Evolutionary conservation across 148 eudicot genomes (phyloP), one percentile per base, ranked within the genome.

Genomic region (Cornus florida): DNA sequence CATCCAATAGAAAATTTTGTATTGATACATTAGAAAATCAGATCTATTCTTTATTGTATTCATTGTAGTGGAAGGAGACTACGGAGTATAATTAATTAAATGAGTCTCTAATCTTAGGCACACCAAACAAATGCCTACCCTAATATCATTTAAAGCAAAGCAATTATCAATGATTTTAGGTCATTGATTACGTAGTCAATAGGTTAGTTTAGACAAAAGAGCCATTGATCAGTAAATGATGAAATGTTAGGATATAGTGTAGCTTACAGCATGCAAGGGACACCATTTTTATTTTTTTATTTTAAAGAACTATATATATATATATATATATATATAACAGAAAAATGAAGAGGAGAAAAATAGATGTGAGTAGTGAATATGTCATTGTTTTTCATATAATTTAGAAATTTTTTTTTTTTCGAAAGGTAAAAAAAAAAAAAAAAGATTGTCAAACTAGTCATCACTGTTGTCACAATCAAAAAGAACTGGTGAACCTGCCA

Each of bases 51-150:
- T 20, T 4, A 20, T 69, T 69, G 10, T 69, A 38, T 14, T 35
- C 7, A 33, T 33, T 70, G 6, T 19, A 35, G 4, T 10, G 17
- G 50, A 70, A 70, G n/a, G 35, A 69, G 46, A 39, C 17, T 70
- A n/a, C n/a, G n/a, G n/a, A n/a, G n/a, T n/a, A 9, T 5, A 35
- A 6, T 5, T 2, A 6, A 6, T 5, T 7, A 6, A 17, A 2
- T 4, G 20, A 16, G 2, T 32, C 17, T 33, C 19, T 17, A 38
- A 38, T 70, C 72, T 70, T 39, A 70, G 50, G 72, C 48, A 38
- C 10, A 16, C 53, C 72, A 31, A 68, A 39, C 41, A 38, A 38
- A 33, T 17, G 72, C 72, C 72, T 70, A 20, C 72, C 72, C 72
- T 70, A 70, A 35, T 22, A 19, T 70, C 72, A 16, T 10, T 8